Evolutionary conservation across 495 filamentous ascomycete genomes (phyloP).

Genomic region (Aspergillus leporis): DNA sequence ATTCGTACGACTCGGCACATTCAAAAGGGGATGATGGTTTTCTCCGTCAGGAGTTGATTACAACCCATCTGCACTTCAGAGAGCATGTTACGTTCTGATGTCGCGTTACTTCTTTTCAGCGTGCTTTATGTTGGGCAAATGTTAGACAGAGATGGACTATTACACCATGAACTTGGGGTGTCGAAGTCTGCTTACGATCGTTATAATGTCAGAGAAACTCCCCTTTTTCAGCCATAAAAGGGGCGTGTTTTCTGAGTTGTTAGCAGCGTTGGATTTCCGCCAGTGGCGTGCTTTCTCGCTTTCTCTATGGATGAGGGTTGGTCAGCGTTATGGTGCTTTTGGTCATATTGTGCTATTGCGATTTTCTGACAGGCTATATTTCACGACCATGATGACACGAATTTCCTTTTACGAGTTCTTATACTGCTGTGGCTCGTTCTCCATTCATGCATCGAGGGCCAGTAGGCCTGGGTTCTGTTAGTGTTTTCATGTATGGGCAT

Average conservation of each 20-base stretch:
- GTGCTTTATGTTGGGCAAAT: conserved; percentile 10
- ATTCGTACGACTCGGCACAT: conserved; percentile 6
- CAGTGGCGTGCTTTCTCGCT: conserved; percentile 19
- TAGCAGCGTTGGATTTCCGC: conserved; percentile 7
- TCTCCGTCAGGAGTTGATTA: conserved; percentile 10
- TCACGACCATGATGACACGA: conserved; percentile 53
- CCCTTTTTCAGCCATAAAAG: conserved; percentile 10
- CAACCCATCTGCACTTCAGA: not conserved
- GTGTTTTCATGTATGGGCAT: conserved; percentile 12
- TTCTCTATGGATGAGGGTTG: conserved; percentile 20
- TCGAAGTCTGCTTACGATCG: conserved; percentile 11
- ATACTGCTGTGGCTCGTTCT: conserved; percentile 25
- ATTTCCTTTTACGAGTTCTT: conserved; percentile 36
- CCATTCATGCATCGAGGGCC: conserved; percentile 17
- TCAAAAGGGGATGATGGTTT: not conserved
- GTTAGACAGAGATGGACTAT: conserved; percentile 15
- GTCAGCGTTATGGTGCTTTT: conserved; percentile 27
- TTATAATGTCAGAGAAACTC: conserved; percentile 4
- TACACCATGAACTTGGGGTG: not conserved
- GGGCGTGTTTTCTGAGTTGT: conserved; percentile 11
- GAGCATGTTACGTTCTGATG: conserved; percentile 3
- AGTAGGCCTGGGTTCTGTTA: conserved; percentile 3
- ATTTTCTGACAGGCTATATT: conserved; percentile 29
- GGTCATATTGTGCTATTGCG: conserved; percentile 23
- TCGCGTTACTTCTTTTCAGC: conserved; percentile 7